These are phyloP conservation scores for Penicillium crustosum DNA, from an alignment of 2,329 filamentous ascomycete species.

Conservation along the genomic window DNA sequence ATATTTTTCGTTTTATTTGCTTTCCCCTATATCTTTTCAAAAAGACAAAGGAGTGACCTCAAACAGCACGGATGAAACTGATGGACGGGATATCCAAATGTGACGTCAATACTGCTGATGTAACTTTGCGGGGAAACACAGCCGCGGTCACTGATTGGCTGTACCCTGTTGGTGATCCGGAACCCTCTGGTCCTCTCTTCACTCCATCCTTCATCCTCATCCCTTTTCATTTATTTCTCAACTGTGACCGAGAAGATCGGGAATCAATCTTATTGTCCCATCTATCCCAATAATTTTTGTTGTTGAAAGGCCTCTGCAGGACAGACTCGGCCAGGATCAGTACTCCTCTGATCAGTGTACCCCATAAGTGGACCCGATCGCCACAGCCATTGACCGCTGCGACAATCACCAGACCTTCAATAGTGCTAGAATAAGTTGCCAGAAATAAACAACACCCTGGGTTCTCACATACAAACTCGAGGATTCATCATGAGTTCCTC, in stretches of 20 bases:
- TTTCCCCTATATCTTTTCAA: too few species aligned
- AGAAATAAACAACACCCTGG: neutral
- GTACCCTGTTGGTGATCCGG: neutral
- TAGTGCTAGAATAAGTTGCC: neutral
- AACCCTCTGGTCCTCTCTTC: neutral
- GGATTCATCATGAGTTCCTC: conserved; percentile 19
- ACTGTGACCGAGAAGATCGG: neutral
- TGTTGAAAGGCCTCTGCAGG: neutral
- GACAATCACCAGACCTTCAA: neutral
- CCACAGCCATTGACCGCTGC: neutral
- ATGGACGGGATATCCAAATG: neutral
- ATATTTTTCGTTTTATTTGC: too few species aligned
- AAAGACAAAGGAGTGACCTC: neutral
- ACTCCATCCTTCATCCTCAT: neutral
- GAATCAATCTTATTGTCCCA: neutral
- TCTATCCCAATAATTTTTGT: neutral
- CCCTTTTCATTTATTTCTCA: neutral
- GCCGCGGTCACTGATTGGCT: neutral
- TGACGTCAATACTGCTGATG: neutral
- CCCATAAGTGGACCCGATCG: neutral
- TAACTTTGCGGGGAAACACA: neutral
- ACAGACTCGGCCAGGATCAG: neutral
- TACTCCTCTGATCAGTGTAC: neutral
- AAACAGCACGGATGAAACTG: neutral
- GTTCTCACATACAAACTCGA: neutral